These are phyloP conservation scores for Bretschneidera sinensis DNA, from an alignment of 345 rosid genomes.

Conservation along the genomic window DNA sequence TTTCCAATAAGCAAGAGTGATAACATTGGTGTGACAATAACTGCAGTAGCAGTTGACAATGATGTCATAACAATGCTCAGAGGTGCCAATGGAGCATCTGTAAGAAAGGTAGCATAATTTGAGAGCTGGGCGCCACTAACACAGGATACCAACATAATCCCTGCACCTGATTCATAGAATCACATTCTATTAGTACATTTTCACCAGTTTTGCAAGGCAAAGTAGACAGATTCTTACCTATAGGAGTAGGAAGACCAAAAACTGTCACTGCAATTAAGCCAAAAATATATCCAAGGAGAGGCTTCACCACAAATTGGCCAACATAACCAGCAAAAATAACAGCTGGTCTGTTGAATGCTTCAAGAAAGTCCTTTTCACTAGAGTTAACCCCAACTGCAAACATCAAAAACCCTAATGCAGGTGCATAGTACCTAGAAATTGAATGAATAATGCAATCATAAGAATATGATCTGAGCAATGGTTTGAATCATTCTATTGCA, in stretches of 20 bases:
- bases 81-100: constrained; percentile 81
- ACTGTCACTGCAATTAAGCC: constrained; percentile 59
- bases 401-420: constrained; percentile 95
- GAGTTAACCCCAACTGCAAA: constrained; percentile 96
- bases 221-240: constrained; percentile 43
- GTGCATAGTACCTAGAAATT: constrained; percentile 77
- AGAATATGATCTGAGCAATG: constrained; percentile 8
- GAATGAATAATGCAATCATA: constrained; percentile 8
- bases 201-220: constrained; percentile 2
- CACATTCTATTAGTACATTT: constrained; percentile 9
- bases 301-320: constrained; percentile 82
- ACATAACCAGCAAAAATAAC: constrained; percentile 70
- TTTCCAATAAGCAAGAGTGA: constrained; percentile 85
- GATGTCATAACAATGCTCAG: constrained; percentile 96
- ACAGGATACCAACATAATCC: constrained; percentile 93
- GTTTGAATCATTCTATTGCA: neutral
- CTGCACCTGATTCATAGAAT: constrained; percentile 54
- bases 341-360: constrained; percentile 77
- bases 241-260: constrained; percentile 74
- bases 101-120: constrained; percentile 82
- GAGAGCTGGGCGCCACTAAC: constrained; percentile 98
- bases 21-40: constrained; percentile 69
- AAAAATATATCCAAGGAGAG: constrained; percentile 77
- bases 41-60: constrained; percentile 81
- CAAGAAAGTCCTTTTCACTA: constrained; percentile 78